Evolutionary conservation across 164 flowering plant species (phyloP), one percentile per base, ranked within the genome.

Genomic region (Vitis riparia): DNA sequence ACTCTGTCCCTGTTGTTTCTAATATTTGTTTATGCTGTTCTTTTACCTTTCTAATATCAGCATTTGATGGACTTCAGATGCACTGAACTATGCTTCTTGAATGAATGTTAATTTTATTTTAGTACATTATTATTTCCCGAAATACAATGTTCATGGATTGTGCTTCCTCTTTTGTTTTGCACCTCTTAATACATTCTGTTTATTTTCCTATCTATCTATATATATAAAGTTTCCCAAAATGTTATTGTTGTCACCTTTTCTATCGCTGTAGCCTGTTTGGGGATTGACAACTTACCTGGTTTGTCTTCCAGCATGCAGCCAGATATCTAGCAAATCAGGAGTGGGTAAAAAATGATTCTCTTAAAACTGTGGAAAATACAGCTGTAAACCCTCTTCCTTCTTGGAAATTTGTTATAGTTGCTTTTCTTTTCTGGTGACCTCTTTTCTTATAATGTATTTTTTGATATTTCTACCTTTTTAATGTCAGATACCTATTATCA

Each of bases 291-390:
- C 27, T 4, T 60, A 17, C 8, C 27, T 3, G 8, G 3, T 63
- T 74, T 62, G 12, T 66, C 13, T 79, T 84, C 57, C 93, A 92
- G 98, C 99, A 94, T 89, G 99, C 98, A 73, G 94, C 99, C 61
- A 85, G 99, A 77, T 94, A 91, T 82, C 97, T 94, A 76, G 94
- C 93, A 56, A 94, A 94, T 76, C 99, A 92, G 83, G 99, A 94
- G 73, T 94, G 99, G 99, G 99, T 94, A 51, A 91, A 92, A 79
- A 91, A 63, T 71, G 99, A 94, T 73, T 94, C 99, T 58, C 83
- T 94, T 47, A 92, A 92, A 83, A 87, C 94, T n/a, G 93, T 94
- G 63, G 98, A 94, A 81, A 94, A 94, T 80, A 94, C 99, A 73
- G 97, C 99, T 74, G 98, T 94, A 92, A 84, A 47, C 56, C 70